phyloP scores from a whole-genome alignment of 768 basidiomycete genomes.

The Pulveroboletus sp. region DNA sequence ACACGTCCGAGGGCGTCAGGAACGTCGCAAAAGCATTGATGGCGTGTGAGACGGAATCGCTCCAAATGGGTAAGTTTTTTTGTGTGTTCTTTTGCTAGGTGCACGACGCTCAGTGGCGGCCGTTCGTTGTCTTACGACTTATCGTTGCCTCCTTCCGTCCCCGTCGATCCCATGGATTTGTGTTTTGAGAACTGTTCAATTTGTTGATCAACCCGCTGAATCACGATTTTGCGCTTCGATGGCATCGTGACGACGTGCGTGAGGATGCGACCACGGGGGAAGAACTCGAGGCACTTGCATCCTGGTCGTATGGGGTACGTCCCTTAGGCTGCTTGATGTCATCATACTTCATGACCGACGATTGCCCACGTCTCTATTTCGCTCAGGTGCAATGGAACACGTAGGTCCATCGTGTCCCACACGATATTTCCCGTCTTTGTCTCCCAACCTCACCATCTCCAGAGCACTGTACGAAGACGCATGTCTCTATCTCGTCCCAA shows the following conservation, averaged over 20 bases:
- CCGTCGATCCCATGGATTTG: neutral
- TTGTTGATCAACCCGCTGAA: conserved; percentile 62
- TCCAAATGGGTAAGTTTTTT: conserved; percentile 63
- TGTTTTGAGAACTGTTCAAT: conserved; percentile 57
- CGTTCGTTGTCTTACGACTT: neutral
- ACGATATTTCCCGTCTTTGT: neutral
- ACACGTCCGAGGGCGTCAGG: conserved; percentile 50
- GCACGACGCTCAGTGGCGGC: neutral
- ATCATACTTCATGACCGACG: neutral
- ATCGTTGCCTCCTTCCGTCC: neutral
- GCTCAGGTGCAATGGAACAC: conserved; percentile 76
- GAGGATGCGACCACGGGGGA: conserved; percentile 56
- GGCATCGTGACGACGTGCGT: conserved; percentile 75
- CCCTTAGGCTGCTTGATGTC: no score
- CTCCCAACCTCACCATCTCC: neutral
- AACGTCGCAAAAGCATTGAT: conserved; percentile 43
- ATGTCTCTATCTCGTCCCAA: conserved; percentile 68
- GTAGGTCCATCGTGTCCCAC: conserved; percentile 35
- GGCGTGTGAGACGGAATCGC: conserved; percentile 47
- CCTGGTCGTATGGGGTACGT: conserved; percentile 62
- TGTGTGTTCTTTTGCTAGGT: neutral
- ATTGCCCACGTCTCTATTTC: neutral
- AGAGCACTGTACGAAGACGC: conserved; percentile 58
- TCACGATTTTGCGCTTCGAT: conserved; percentile 67
- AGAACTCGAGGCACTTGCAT: conserved; percentile 49